Evolutionary conservation across 306 rosid genomes (phyloP).

Genomic region (Prunus kanzakura): DNA sequence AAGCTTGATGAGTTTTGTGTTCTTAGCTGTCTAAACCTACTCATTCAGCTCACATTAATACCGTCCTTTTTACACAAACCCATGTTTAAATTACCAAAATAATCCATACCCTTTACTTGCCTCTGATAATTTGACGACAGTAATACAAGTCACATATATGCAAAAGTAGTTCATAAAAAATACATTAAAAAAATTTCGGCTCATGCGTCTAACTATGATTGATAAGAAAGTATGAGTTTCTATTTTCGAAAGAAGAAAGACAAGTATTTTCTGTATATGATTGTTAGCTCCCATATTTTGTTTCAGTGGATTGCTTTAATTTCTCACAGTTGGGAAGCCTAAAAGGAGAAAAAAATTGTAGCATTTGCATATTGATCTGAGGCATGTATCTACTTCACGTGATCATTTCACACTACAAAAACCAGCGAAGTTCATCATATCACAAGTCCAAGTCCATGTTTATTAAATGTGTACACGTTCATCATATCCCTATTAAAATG

Average conservation of each 20-base stretch:
- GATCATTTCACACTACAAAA: conserved; percentile 6
- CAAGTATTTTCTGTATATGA: not conserved
- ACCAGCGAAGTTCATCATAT: conserved; percentile 1
- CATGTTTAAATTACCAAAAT: not conserved
- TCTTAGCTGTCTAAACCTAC: conserved; percentile 52
- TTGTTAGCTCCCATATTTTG: not conserved
- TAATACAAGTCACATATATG: not conserved
- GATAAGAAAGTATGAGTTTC: too few relatives aligned
- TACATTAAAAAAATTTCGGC: too few relatives aligned
- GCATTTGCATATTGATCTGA: not conserved
- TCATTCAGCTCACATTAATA: conserved; percentile 44
- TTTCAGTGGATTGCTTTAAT: not conserved
- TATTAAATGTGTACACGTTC: not conserved
- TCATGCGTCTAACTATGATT: too few relatives aligned
- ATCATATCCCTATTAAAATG: not conserved
- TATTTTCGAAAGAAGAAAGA: too few relatives aligned
- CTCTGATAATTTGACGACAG: not conserved
- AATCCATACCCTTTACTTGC: not conserved
- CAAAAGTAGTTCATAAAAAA: not conserved
- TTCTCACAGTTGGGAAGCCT: conserved; percentile 7
- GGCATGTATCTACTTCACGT: conserved; percentile 6
- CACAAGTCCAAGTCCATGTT: not conserved
- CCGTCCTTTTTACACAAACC: conserved; percentile 10
- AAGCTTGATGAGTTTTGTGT: conserved; percentile 15
- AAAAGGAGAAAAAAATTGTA: not conserved